Base-by-base conservation (phyloP, 73 alveolate species). In the Paramecium pentaurelia region DNA sequence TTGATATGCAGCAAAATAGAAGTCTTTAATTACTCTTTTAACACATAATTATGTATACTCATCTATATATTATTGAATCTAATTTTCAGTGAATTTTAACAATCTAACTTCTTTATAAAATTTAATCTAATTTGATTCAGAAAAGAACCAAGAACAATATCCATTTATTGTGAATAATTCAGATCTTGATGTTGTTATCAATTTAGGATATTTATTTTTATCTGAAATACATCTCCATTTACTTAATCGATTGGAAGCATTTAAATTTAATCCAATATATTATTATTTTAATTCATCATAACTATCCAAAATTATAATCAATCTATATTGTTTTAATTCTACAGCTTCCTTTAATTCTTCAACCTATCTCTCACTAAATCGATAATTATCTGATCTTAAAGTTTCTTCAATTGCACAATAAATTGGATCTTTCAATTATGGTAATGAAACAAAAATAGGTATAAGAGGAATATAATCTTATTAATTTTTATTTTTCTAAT, bases 391-490 rank as follows among this genome's bases (percentile, higher is more conserved):
- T 9, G 88, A 75, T 10, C 49, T 40, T n/a, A 75, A 75, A 2
- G 88, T 37, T 30, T 75, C 88, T 75, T 75, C 88, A 37, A 75
- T 75, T 12, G 88, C 88, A 75, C 49, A 32, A 30, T 37, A 30
- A 12, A 32, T 75, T 2, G 60, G 64, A 37, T 75, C 60, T 40
- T 75, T 75, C 25, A 75, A 34, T 6, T 37, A 34, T 6, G 88
- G 88, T n/a, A 75, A 37, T 14, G 42, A 34, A 37, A 75, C 49
- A 27, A 75, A 34, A 0, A 75, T 75, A 6, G 88, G 88, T 37
- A 75, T 75, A 14, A 75, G 22, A 14, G 34, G 42, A 22, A 45
- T 22, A 12, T 75, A 37, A 37, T 75, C 60, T 36, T 16, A 12
- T 34, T 34, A 34, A 45, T 75, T 37, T 34, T 30, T 75, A 37